phyloP scores from a whole-genome alignment of 768 basidiomycete species.

The Russula earlei region DNA sequence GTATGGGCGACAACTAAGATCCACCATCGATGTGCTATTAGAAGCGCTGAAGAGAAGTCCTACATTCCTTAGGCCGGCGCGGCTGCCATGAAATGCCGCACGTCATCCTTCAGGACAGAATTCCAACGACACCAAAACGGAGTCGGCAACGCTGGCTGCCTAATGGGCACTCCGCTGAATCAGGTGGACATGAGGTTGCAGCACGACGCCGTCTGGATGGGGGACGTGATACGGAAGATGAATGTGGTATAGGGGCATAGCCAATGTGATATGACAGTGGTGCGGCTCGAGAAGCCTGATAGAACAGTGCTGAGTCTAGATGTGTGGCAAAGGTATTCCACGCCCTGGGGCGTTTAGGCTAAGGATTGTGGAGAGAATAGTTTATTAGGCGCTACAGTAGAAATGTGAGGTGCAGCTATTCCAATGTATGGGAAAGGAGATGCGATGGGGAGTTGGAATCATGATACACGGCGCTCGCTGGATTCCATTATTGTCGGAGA shows the following conservation, averaged over 20 bases:
- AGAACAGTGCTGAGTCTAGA: conserved; percentile 1
- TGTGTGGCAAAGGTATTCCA: not conserved
- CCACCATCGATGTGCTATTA: not conserved
- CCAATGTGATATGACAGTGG: conserved; percentile 8
- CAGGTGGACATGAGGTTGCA: conserved; percentile 16
- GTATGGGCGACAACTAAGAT: not conserved
- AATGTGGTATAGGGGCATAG: conserved; percentile 16
- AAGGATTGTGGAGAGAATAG: not conserved
- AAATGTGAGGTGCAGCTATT: not conserved
- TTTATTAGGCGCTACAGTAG: not conserved
- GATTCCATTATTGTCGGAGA: conserved; percentile 13
- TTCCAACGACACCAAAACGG: not conserved
- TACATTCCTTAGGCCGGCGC: not conserved
- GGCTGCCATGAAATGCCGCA: not conserved
- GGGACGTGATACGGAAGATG: conserved; percentile 12
- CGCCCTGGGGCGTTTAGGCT: not conserved
- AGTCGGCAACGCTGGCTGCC: not conserved
- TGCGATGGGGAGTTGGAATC: too few species aligned
- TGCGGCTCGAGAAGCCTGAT: conserved; percentile 5
- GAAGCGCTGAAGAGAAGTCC: not conserved
- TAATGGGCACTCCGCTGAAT: conserved; percentile 4
- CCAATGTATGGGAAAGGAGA: not conserved
- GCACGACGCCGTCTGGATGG: conserved; percentile 15
- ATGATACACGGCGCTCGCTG: not conserved
- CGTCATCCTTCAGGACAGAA: not conserved